Conservation (phyloP, 139 green algal species). For the Auxenochlorella pyrenoidosa region DNA sequence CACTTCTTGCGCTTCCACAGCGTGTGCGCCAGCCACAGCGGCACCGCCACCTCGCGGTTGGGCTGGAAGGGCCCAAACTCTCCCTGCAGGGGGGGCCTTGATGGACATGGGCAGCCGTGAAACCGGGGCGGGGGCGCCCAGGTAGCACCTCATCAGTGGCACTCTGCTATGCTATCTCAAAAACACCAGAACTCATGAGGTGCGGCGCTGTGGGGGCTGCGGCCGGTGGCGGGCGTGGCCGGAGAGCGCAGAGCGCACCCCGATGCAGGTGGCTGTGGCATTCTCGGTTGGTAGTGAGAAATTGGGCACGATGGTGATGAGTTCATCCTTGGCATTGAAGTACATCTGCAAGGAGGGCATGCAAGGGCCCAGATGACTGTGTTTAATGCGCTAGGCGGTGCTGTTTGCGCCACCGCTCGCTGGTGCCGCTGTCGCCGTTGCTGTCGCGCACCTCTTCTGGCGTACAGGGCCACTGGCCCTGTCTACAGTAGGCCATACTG, state of each 20-base stretch:
- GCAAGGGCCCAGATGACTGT: not conserved
- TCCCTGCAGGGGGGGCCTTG: slow-evolving; percentile 62
- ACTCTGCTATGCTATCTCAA: no score
- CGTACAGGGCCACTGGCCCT: slow-evolving; percentile 15
- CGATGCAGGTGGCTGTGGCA: slow-evolving; percentile 60
- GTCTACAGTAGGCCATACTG: slow-evolving; percentile 5
- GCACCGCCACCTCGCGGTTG: slow-evolving; percentile 77
- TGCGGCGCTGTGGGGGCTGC: no score
- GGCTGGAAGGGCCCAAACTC: slow-evolving; percentile 83
- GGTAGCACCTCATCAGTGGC: no score
- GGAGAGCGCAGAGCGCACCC: no score
- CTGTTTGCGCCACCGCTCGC: not conserved
- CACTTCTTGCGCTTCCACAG: slow-evolving; percentile 83
- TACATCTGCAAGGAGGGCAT: slow-evolving; percentile 74
- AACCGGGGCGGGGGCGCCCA: no score
- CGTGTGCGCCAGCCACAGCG: slow-evolving; percentile 84
- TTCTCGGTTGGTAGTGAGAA: slow-evolving; percentile 71
- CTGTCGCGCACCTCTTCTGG: slow-evolving; percentile 18
- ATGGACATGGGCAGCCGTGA: no score
- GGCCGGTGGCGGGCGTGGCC: no score
- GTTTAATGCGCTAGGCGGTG: not conserved
- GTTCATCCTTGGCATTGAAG: slow-evolving; percentile 89
- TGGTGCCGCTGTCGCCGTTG: not conserved
- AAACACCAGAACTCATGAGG: no score
- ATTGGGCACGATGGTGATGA: slow-evolving; percentile 86